Base-by-base conservation (phyloP, 2,329 filamentous ascomycete genomes). In the Fusarium dimerum region DNA sequence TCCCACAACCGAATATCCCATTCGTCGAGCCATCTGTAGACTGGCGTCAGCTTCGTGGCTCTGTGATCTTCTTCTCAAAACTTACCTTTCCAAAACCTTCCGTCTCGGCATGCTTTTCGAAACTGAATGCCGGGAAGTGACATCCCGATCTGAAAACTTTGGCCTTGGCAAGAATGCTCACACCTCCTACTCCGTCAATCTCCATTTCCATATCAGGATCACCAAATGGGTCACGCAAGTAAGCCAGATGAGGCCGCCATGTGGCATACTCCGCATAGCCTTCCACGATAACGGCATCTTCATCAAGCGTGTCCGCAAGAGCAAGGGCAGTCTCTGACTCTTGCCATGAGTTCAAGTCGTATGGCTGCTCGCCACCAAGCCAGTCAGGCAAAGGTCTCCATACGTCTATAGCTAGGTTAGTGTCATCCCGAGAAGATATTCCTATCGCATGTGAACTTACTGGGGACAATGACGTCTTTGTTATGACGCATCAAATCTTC, bases 161-260 rank as follows among this genome's bases (percentile, higher is more conserved):
- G 2, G 94, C 94, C 74, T 97, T 99, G 43, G 94, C 93, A 63
- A 99, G 75, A 66, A 99, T 99, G 75, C 92, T 97, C 64, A 99
- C 94, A 74, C 94, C 94, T 46, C 94, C 93, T 43, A 99, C 92
- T 61, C 94, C 94, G 64, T 99, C 94, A 64, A 99, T 93, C 66
- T 99, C 94, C 94, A 99, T 97, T 71, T 99, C 94, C 88, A 97
- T 97, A 69, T 99, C 94, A 17, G 93, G 93, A 68, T 99, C 94
- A 39, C 94, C 94, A 66, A 96, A 97, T 2, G 94, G 94, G 69
- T 99, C 94, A 54, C 94, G 88, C 8, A 99, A 83, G 70, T 99
- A 99, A 40, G 94, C 94, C 67, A 99, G 80, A 80, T 99, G 94
- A 40, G 94, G 94, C 60, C 94, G 83, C 94, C 94, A 99, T 2